These are phyloP conservation scores for Syzygium jambos DNA, from an alignment of 345 rosid species.

Conservation along the genomic window DNA sequence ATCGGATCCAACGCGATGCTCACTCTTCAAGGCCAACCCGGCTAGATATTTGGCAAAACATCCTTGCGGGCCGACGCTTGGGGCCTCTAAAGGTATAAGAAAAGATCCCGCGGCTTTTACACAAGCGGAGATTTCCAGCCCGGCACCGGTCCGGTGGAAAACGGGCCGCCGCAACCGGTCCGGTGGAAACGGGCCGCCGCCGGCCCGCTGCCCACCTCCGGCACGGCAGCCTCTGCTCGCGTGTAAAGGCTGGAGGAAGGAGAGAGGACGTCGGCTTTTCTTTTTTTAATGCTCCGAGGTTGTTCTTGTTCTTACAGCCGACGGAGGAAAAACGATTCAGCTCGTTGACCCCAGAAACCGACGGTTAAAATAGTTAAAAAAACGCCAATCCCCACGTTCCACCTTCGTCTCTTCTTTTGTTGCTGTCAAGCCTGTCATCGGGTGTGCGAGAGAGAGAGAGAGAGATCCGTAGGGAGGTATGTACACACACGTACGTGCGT, in stretches of 20 bases:
- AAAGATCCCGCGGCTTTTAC: too few relatives aligned
- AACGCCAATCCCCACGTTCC: neutral
- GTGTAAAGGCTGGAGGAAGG: neutral
- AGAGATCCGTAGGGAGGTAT: neutral
- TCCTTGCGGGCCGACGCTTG: neutral
- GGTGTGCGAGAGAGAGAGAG: neutral
- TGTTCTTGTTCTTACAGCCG: neutral
- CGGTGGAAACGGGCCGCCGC: neutral
- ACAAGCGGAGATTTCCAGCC: neutral
- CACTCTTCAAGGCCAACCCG: neutral
- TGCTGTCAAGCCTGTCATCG: neutral
- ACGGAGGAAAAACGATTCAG: neutral
- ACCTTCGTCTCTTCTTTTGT: too few relatives aligned
- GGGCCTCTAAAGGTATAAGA: neutral
- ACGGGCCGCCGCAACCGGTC: neutral
- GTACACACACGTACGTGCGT: neutral
- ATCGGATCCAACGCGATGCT: neutral
- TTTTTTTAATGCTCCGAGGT: neutral
- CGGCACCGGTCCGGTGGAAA: neutral
- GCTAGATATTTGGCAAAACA: fast-evolving
- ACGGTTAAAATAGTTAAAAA: neutral
- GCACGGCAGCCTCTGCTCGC: too few relatives aligned
- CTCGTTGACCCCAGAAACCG: neutral
- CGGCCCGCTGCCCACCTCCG: neutral
- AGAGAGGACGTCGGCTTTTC: neutral